These are phyloP conservation scores for Saraca asoca DNA, from an alignment of 331 rosid species.

Conservation along the genomic window DNA sequence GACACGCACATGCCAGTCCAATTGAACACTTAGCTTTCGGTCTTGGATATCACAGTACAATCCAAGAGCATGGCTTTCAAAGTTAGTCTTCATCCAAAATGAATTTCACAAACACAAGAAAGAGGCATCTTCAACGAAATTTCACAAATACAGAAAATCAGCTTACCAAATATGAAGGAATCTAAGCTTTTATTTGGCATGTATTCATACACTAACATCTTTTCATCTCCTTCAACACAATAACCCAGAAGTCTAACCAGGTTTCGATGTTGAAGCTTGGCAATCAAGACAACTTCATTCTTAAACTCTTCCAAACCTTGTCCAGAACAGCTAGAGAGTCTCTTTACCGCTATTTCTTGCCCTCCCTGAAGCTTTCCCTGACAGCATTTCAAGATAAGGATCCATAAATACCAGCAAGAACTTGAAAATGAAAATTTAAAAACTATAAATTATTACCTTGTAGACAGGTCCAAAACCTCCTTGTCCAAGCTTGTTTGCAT, in stretches of 20 bases:
- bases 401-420: constrained; percentile 14
- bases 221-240: constrained; percentile 47
- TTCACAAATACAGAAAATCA: neutral
- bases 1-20: constrained; percentile 24
- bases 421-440: neutral
- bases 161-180: constrained; percentile 45
- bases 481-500: constrained; percentile 49
- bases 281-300: constrained; percentile 49
- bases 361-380: constrained; percentile 47
- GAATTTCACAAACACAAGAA: neutral
- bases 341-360: constrained; percentile 44
- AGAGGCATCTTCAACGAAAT: neutral
- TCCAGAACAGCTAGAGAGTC: constrained; percentile 45
- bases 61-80: neutral
- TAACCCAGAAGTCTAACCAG: constrained; percentile 45
- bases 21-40: too few relatives aligned
- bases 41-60: constrained; percentile 9
- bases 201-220: constrained; percentile 44
- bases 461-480: constrained; percentile 48
- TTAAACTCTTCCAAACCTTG: constrained; percentile 49
- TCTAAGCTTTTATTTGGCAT: constrained; percentile 47
- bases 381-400: neutral
- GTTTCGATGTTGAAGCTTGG: constrained; percentile 48
- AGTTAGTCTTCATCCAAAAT: constrained; percentile 18
- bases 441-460: constrained; percentile 28